Evolutionary conservation across 2,329 filamentous ascomycete genomes (phyloP).

Genomic region (Alternaria triticimaculans): DNA sequence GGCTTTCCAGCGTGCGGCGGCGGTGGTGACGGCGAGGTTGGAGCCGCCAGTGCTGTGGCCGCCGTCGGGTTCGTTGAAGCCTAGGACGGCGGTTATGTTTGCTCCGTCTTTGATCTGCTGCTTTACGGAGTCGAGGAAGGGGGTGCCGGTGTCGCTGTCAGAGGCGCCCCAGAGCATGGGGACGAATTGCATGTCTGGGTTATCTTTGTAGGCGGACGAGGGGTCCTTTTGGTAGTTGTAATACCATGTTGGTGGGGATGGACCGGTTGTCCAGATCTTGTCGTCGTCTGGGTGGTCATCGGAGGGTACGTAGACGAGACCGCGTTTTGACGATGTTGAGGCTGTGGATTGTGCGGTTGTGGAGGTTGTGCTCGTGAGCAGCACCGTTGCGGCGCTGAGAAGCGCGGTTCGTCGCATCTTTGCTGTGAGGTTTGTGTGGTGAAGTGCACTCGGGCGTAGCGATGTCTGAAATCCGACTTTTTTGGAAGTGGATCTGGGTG

Average conservation of each 20-base stretch:
- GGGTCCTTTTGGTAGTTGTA: constrained; percentile 76
- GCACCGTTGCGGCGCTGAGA: constrained; percentile 4
- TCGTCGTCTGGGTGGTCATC: constrained; percentile 65
- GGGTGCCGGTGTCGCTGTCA: constrained; percentile 53
- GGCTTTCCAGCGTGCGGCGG: constrained; percentile 72
- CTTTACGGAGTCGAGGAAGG: constrained; percentile 68
- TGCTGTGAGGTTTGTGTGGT: background rate
- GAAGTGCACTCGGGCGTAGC: background rate
- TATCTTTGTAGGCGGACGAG: constrained; percentile 56
- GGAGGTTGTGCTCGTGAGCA: constrained; percentile 5
- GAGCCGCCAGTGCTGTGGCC: constrained; percentile 64
- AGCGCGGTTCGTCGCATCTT: constrained; percentile 8
- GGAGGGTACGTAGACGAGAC: constrained; percentile 72
- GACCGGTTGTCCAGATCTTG: constrained; percentile 66
- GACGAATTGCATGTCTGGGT: constrained; percentile 69
- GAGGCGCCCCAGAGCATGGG: constrained; percentile 78
- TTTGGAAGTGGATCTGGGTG: background rate
- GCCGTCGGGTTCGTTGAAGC: constrained; percentile 81
- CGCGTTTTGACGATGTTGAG: constrained; percentile 68
- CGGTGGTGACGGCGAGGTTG: constrained; percentile 63
- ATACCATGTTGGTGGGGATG: constrained; percentile 75
- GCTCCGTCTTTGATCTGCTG: constrained; percentile 59
- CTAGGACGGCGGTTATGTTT: constrained; percentile 72
- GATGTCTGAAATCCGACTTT: background rate
- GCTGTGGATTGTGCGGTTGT: constrained; percentile 34